These are phyloP conservation scores for Arbutus unedo DNA, from an alignment of 148 eudicot genomes.

Conservation along the genomic window DNA sequence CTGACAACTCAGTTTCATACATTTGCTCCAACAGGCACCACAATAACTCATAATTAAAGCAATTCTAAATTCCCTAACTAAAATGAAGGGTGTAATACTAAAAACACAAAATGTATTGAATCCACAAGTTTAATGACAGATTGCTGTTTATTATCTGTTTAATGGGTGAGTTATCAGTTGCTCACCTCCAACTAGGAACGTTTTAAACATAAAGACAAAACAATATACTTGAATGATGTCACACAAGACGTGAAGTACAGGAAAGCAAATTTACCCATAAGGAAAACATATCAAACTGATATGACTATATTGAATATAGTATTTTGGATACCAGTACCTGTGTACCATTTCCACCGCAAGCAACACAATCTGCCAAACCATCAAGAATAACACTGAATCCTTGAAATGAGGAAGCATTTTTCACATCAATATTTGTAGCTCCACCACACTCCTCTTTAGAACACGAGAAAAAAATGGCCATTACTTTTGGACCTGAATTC, in stretches of 20 bases:
- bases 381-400: constrained; percentile 45
- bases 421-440: constrained; percentile 25
- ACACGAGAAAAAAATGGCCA: constrained; percentile 51
- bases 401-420: constrained; percentile 24
- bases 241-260: background rate
- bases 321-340: constrained; percentile 34
- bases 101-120: background rate
- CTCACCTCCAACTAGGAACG: background rate
- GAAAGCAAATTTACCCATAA: background rate
- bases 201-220: background rate
- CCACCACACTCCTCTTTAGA: constrained; percentile 38
- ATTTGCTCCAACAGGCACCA: background rate
- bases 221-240: background rate
- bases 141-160: background rate
- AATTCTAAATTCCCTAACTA: background rate
- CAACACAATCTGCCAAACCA: constrained; percentile 65
- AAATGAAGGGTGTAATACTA: background rate
- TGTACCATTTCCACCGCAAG: constrained; percentile 42
- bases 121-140: background rate
- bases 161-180: background rate
- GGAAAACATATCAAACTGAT: background rate
- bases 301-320: background rate
- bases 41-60: background rate
- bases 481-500: constrained; percentile 65
- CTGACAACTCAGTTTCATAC: background rate